Conservation (phyloP, 106 monocot species). For the Dendrobium huoshanense region DNA sequence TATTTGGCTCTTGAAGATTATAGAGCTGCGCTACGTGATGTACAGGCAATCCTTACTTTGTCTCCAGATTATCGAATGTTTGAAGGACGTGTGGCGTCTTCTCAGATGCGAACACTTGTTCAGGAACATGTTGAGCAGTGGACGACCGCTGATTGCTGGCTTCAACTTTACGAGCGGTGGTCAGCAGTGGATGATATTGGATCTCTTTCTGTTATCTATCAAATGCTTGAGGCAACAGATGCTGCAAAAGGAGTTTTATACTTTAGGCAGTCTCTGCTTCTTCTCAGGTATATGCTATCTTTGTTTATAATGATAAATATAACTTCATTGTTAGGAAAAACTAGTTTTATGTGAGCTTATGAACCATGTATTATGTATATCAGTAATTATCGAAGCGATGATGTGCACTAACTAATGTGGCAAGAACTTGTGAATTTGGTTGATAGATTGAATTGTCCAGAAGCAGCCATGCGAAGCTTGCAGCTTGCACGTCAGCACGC, state of each 20-base stretch:
- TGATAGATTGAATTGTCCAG: slow-evolving; percentile 89
- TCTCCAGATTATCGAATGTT: slow-evolving; percentile 80
- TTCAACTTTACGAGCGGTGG: slow-evolving; percentile 95
- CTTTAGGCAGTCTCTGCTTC: slow-evolving; percentile 95
- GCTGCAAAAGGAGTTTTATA: slow-evolving; percentile 77
- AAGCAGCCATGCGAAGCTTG: slow-evolving; percentile 94
- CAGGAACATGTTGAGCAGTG: slow-evolving; percentile 82
- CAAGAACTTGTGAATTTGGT: background rate
- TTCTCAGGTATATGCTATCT: slow-evolving; percentile 52
- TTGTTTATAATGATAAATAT: background rate
- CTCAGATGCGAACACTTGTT: slow-evolving; percentile 67
- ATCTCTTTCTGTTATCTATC: slow-evolving; percentile 89
- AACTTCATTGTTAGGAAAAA: background rate
- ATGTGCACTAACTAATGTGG: background rate
- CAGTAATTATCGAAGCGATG: background rate
- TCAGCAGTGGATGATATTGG: slow-evolving; percentile 98
- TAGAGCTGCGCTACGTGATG: slow-evolving; percentile 64
- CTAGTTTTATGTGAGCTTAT: background rate
- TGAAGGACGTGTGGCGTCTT: slow-evolving; percentile 76
- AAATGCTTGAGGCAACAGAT: slow-evolving; percentile 78
- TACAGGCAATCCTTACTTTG: slow-evolving; percentile 87
- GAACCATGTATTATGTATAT: background rate
- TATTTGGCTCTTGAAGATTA: slow-evolving; percentile 84
- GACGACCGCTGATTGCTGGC: slow-evolving; percentile 95
- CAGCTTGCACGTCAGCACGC: slow-evolving; percentile 87